These are phyloP conservation scores for Strobilomyces dryophilus DNA, from an alignment of 768 basidiomycete genomes.

Conservation along the genomic window DNA sequence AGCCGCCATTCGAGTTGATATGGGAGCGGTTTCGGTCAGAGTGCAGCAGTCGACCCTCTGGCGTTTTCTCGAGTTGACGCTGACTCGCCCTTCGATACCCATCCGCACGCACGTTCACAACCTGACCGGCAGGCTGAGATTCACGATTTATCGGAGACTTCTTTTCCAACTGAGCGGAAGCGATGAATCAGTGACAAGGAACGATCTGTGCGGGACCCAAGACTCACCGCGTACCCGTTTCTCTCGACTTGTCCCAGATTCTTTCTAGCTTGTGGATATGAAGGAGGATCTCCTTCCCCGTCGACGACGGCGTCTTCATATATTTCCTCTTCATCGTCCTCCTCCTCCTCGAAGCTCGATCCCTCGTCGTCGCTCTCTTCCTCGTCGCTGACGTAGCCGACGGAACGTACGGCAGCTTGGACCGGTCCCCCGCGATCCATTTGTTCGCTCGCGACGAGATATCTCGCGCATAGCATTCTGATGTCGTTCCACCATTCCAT, in stretches of 20 bases:
- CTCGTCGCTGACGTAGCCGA: constrained; percentile 85
- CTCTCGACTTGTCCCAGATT: constrained; percentile 37
- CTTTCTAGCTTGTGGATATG: constrained; percentile 50
- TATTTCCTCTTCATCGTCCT: constrained; percentile 47
- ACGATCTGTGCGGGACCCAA: not conserved
- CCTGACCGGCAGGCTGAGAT: not conserved
- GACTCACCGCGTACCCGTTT: constrained; percentile 64
- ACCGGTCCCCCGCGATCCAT: constrained; percentile 92
- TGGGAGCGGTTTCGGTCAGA: not conserved
- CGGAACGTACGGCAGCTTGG: constrained; percentile 85
- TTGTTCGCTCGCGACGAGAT: constrained; percentile 89
- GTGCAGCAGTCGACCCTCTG: constrained; percentile 49
- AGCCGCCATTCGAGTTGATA: constrained; percentile 4
- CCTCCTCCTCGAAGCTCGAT: constrained; percentile 41
- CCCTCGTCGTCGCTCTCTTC: constrained; percentile 56
- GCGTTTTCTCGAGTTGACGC: constrained; percentile 71
- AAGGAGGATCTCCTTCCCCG: constrained; percentile 54
- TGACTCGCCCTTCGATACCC: constrained; percentile 45
- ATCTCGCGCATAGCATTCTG: constrained; percentile 87
- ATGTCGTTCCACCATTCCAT: constrained; percentile 99
- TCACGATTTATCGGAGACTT: constrained; percentile 26
- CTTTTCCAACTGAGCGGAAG: constrained; percentile 42
- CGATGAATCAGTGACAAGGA: constrained; percentile 1
- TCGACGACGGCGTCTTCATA: constrained; percentile 35
- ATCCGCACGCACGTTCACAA: constrained; percentile 3